These are phyloP conservation scores for Gleditsia sinensis DNA, from an alignment of 306 rosid species.

Conservation along the genomic window DNA sequence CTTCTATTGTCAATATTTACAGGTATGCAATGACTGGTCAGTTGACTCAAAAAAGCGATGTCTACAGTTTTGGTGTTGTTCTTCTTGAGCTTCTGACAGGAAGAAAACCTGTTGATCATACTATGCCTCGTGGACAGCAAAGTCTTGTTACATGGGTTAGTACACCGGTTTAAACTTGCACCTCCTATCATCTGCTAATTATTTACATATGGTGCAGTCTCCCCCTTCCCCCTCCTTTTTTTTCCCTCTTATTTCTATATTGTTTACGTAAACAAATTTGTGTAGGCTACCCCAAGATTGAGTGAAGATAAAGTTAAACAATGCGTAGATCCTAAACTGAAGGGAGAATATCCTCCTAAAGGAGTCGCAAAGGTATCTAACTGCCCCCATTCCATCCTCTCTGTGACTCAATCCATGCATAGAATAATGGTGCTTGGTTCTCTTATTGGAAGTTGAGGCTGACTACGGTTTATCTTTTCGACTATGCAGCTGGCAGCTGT, in stretches of 20 bases:
- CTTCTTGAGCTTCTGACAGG: constrained; percentile 80
- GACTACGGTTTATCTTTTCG: constrained; percentile 35
- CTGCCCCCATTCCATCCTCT: not conserved
- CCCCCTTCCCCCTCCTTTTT: too few species aligned
- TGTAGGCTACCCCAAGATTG: constrained; percentile 94
- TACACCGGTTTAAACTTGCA: constrained; percentile 33
- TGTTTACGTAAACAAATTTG: constrained; percentile 22
- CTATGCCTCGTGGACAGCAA: constrained; percentile 86
- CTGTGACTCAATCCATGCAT: not conserved
- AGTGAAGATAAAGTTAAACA: constrained; percentile 99
- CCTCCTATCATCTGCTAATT: not conserved
- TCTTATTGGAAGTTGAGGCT: constrained; percentile 23
- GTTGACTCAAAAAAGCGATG: constrained; percentile 77
- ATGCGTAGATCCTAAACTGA: constrained; percentile 96
- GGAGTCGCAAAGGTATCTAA: constrained; percentile 89
- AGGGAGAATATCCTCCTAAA: constrained; percentile 97
- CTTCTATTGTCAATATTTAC: constrained; percentile 20
- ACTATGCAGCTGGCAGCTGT: constrained; percentile 90
- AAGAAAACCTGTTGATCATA: constrained; percentile 75
- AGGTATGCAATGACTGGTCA: constrained; percentile 87
- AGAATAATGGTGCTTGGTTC: constrained; percentile 1
- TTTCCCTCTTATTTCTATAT: not conserved
- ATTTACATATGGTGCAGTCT: not conserved
- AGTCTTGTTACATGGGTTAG: constrained; percentile 94
- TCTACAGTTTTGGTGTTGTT: constrained; percentile 76